These are phyloP conservation scores for Yamadazyma oceani DNA, from an alignment of 1,139 yeast species.

Conservation along the genomic window DNA sequence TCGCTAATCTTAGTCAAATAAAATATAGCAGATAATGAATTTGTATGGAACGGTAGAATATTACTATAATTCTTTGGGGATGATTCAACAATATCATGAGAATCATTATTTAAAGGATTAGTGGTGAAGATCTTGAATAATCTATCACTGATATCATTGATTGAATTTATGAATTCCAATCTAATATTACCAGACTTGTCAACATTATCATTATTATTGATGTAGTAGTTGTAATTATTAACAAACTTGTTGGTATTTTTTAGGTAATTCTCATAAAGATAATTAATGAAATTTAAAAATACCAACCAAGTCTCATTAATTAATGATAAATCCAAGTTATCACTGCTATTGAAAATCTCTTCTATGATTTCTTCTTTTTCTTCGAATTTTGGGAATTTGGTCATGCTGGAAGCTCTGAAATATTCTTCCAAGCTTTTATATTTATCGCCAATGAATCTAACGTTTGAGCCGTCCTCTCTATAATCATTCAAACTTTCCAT, in stretches of 20 bases:
- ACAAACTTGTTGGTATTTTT: slow-evolving; percentile 35
- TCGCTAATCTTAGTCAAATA: slow-evolving; percentile 35
- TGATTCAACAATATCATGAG: slow-evolving; percentile 35
- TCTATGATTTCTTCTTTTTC: slow-evolving; percentile 30
- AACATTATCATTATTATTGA: slow-evolving; percentile 21
- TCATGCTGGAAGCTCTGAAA: slow-evolving; percentile 27
- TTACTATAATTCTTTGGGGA: slow-evolving; percentile 37
- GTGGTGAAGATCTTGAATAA: slow-evolving; percentile 34
- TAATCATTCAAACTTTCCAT: slow-evolving; percentile 33
- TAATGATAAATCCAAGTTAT: slow-evolving; percentile 43
- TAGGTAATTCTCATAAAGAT: slow-evolving; percentile 33
- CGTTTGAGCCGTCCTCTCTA: slow-evolving; percentile 39
- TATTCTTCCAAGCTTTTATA: slow-evolving; percentile 38
- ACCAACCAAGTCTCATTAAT: slow-evolving; percentile 50
- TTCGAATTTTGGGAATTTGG: slow-evolving; percentile 20
- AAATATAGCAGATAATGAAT: slow-evolving; percentile 42
- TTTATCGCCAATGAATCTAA: slow-evolving; percentile 41
- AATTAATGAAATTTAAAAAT: slow-evolving; percentile 36
- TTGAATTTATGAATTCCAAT: slow-evolving; percentile 25
- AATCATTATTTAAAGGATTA: slow-evolving; percentile 19
- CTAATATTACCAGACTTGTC: slow-evolving; percentile 34
- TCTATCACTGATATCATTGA: slow-evolving; percentile 27
- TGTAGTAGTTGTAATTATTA: slow-evolving; percentile 39
- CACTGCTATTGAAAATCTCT: slow-evolving; percentile 40
- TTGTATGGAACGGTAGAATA: slow-evolving; percentile 43